Evolutionary conservation across 2,329 filamentous ascomycete genomes (phyloP).

Genomic region (Fusarium subtropicale): DNA sequence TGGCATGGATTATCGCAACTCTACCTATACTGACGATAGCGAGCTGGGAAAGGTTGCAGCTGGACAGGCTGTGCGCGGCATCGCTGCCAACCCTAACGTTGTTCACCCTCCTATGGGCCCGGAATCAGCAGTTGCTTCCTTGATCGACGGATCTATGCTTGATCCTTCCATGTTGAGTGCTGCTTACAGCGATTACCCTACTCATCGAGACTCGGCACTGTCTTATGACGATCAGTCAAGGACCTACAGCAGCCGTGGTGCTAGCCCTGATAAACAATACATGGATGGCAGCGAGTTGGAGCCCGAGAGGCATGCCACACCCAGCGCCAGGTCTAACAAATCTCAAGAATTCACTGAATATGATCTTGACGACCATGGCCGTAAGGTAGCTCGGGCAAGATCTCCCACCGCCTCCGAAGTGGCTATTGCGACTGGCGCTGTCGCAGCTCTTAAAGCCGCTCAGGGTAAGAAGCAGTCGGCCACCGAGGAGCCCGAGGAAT

Average conservation of each 20-base stretch:
- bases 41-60: conserved; percentile 70
- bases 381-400: conserved; percentile 61
- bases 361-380: conserved; percentile 68
- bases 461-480: conserved; percentile 59
- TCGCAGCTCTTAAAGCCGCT: conserved; percentile 64
- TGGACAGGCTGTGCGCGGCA: conserved; percentile 76
- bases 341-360: conserved; percentile 66
- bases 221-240: conserved; percentile 50
- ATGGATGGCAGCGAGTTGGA: conserved; percentile 54
- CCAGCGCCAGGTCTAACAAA: conserved; percentile 53
- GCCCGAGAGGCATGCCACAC: conserved; percentile 57
- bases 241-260: conserved; percentile 50
- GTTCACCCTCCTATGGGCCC: conserved; percentile 78
- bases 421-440: conserved; percentile 67
- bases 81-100: conserved; percentile 80
- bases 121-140: conserved; percentile 90
- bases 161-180: conserved; percentile 74
- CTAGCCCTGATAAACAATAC: conserved; percentile 58
- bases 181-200: conserved; percentile 63
- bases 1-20: conserved; percentile 65
- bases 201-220: conserved; percentile 54
- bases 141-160: conserved; percentile 79
- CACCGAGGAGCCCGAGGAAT: conserved; percentile 54
- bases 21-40: conserved; percentile 64
- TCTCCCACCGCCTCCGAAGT: conserved; percentile 68